Conservation (phyloP, 192 early-diverging fungal species). For the Backusella sp. region DNA sequence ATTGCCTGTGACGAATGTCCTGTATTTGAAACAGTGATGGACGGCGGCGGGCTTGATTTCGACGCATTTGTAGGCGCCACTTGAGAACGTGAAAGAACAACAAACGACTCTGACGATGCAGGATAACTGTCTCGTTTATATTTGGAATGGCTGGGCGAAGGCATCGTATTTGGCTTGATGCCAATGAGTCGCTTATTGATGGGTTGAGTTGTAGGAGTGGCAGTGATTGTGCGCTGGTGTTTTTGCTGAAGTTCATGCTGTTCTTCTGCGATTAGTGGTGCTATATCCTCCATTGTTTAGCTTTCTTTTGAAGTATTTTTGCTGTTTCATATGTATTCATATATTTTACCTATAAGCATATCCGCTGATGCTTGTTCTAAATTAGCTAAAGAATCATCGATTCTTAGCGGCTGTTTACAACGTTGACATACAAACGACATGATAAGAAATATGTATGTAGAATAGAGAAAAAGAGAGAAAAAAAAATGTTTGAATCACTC, state of each 20-base stretch:
- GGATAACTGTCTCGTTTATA: constrained; percentile 12
- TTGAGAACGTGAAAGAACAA: constrained; percentile 56
- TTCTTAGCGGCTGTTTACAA: constrained; percentile 60
- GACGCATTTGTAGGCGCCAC: constrained; percentile 20
- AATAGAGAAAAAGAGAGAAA: constrained; percentile 3
- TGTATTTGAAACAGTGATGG: neutral
- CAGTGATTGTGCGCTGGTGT: neutral
- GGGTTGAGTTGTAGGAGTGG: neutral
- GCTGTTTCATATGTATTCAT: neutral
- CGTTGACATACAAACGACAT: constrained; percentile 45
- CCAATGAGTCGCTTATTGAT: constrained; percentile 5
- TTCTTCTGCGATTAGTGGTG: constrained; percentile 31
- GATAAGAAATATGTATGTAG: neutral
- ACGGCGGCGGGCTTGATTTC: neutral
- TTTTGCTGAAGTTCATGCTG: constrained; percentile 14
- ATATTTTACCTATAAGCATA: constrained; percentile 49
- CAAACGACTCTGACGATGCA: constrained; percentile 56
- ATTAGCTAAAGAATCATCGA: constrained; percentile 64
- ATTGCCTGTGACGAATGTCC: neutral
- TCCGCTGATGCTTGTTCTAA: constrained; percentile 49
- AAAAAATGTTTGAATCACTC: constrained; percentile 4
- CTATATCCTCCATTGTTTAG: constrained; percentile 13
- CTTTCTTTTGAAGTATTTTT: neutral
- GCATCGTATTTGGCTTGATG: constrained; percentile 18
- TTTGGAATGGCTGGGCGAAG: neutral